Percentiles rank a stretch among this genome's conserved stretches.
These are phyloP conservation scores for Mycena venus DNA, from an alignment of 768 basidiomycete genomes.

Conservation along the genomic window DNA sequence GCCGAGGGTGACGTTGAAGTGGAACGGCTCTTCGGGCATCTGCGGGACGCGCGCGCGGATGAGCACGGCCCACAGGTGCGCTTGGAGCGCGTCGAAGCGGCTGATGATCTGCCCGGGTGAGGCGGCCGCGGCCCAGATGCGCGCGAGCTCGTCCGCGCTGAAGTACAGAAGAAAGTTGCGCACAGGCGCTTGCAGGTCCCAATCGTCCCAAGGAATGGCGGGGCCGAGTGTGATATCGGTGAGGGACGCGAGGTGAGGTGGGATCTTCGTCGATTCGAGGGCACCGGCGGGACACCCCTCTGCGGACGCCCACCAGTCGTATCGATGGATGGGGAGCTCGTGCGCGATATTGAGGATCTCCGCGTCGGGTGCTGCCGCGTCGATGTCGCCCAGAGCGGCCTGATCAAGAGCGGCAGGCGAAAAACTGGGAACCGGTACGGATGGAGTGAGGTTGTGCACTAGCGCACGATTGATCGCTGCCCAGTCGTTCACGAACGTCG, in stretches of 20 bases:
- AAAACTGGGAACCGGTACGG: slow-evolving; percentile 42
- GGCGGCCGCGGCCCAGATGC: slow-evolving; percentile 48
- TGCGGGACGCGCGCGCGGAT: slow-evolving; percentile 44
- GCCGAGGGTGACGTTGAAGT: slow-evolving; percentile 46
- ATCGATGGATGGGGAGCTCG: slow-evolving; percentile 43
- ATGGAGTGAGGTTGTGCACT: not conserved
- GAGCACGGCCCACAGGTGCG: slow-evolving; percentile 51
- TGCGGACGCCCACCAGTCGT: slow-evolving; percentile 48
- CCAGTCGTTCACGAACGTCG: slow-evolving; percentile 52
- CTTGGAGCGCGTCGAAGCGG: slow-evolving; percentile 51
- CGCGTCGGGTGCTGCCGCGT: slow-evolving; percentile 36
- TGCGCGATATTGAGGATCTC: slow-evolving; percentile 37
- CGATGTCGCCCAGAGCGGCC: slow-evolving; percentile 47
- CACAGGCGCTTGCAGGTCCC: slow-evolving; percentile 43
- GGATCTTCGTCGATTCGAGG: slow-evolving; percentile 31
- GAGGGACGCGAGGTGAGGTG: slow-evolving; percentile 24
- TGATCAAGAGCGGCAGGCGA: slow-evolving; percentile 45
- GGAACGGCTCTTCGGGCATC: slow-evolving; percentile 37
- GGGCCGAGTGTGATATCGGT: slow-evolving; percentile 32
- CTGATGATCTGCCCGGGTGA: slow-evolving; percentile 38
- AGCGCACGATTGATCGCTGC: slow-evolving; percentile 42
- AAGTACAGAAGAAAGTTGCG: slow-evolving; percentile 43
- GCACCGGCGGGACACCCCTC: slow-evolving; percentile 36
- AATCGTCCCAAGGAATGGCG: slow-evolving; percentile 44
- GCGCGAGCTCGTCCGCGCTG: slow-evolving; percentile 39